phyloP scores from a whole-genome alignment of 2,329 filamentous ascomycete species.

The Gaeumannomyces sp. region DNA sequence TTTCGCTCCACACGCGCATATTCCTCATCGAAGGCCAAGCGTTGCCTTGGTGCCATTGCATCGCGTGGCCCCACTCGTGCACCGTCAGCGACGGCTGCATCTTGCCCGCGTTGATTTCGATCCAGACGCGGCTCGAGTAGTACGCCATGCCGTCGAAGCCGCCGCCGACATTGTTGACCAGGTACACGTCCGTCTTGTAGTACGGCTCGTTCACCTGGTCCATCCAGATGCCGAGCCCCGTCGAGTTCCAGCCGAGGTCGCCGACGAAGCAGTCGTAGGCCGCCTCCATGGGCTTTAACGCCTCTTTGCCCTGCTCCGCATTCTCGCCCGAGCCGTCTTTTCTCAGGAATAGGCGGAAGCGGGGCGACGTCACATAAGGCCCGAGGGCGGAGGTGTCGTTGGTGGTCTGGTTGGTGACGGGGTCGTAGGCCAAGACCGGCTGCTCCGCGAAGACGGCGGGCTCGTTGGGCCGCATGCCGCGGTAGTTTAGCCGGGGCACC shows the following conservation, averaged over 20 bases:
- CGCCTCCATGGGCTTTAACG: slow-evolving; percentile 31
- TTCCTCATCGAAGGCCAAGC: slow-evolving; percentile 37
- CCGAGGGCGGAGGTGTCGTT: neutral
- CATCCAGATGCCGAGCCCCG: slow-evolving; percentile 24
- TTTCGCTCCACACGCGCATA: slow-evolving; percentile 46
- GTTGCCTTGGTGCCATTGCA: slow-evolving; percentile 36
- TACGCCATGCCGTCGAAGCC: slow-evolving; percentile 31
- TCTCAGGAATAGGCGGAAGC: neutral
- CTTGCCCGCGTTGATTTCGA: slow-evolving; percentile 36
- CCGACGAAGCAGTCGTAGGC: slow-evolving; percentile 32
- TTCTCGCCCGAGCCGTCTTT: neutral
- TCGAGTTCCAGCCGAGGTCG: slow-evolving; percentile 27
- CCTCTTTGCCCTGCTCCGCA: neutral
- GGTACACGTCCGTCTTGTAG: slow-evolving; percentile 42
- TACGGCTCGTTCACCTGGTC: slow-evolving; percentile 21
- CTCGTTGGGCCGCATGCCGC: neutral
- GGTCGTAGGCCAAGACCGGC: neutral
- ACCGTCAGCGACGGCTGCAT: slow-evolving; percentile 36
- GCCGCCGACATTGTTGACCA: slow-evolving; percentile 31
- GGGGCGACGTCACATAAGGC: neutral
- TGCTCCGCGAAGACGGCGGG: neutral
- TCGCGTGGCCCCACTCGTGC: slow-evolving; percentile 43
- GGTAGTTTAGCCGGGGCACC: too few relatives aligned
- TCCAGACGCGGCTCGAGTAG: slow-evolving; percentile 33
- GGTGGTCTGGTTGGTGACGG: neutral